Evolutionary conservation across 2,329 filamentous ascomycete genomes (phyloP).

Genomic region (Metarhizium album): DNA sequence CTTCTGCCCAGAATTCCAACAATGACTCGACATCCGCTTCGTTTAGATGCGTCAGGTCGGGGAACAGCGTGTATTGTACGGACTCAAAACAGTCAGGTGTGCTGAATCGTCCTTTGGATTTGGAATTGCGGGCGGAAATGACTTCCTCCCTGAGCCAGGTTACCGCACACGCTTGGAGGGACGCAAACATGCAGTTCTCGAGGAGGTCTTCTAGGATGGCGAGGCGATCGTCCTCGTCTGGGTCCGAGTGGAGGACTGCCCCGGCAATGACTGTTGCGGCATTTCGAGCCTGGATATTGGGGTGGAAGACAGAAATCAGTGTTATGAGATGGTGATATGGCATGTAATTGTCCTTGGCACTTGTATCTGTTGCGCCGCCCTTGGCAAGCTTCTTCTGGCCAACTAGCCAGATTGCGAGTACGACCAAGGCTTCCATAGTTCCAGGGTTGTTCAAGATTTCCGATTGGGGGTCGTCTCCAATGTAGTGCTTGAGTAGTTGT

Average conservation of each 20-base stretch:
- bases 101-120: constrained; percentile 32
- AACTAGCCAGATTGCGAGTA: constrained; percentile 49
- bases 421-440: constrained; percentile 47
- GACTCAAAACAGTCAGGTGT: constrained; percentile 44
- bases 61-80: constrained; percentile 52
- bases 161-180: constrained; percentile 51
- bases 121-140: constrained; percentile 30
- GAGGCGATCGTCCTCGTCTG: constrained; percentile 46
- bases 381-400: constrained; percentile 32
- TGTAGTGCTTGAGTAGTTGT: constrained; percentile 40
- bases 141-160: constrained; percentile 55
- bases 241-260: constrained; percentile 44
- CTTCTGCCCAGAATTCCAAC: constrained; percentile 40
- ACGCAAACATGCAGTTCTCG: constrained; percentile 53
- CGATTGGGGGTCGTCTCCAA: constrained; percentile 37
- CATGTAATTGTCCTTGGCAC: constrained; percentile 38
- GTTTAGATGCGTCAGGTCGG: constrained; percentile 38
- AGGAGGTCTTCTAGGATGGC: constrained; percentile 54
- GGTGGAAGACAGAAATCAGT: constrained; percentile 47
- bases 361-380: constrained; percentile 9
- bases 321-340: constrained; percentile 50
- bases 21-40: constrained; percentile 31
- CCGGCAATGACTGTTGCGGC: constrained; percentile 44
- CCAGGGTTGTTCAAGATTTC: constrained; percentile 40
- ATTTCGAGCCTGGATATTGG: constrained; percentile 41